These are phyloP conservation scores for Leccinellum albellum DNA, from an alignment of 768 basidiomycete species.

Conservation along the genomic window DNA sequence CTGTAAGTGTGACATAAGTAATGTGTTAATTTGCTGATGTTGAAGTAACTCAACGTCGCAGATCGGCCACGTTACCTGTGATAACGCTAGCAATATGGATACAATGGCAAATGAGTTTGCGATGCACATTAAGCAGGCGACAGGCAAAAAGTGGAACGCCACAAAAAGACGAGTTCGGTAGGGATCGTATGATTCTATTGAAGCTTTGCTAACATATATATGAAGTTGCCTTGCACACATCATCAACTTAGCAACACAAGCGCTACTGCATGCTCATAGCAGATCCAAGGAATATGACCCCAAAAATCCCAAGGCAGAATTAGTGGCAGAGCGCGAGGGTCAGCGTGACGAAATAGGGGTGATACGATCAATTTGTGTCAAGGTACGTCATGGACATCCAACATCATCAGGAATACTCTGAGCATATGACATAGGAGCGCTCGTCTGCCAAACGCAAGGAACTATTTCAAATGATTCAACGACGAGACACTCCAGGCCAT, in stretches of 20 bases:
- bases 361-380: background rate
- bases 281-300: background rate
- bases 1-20: too few relatives aligned
- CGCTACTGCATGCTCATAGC: background rate
- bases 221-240: background rate
- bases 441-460: too few relatives aligned
- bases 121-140: background rate
- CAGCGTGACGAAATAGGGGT: background rate
- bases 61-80: background rate
- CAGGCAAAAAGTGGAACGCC: background rate
- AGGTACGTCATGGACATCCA: background rate
- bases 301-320: background rate
- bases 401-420: too few relatives aligned
- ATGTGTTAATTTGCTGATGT: too few relatives aligned
- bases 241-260: background rate
- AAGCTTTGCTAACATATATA: too few relatives aligned
- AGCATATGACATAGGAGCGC: too few relatives aligned
- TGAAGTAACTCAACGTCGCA: background rate
- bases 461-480: background rate
- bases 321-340: background rate
- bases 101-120: constrained; percentile 33
- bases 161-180: background rate
- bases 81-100: constrained; percentile 33
- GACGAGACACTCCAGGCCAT: background rate
- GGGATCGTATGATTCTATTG: background rate